Percentiles rank a stretch among this genome's conserved stretches.
Conservation (phyloP, 192 early-diverging fungal genomes). For the Spizellomyces sp. region DNA sequence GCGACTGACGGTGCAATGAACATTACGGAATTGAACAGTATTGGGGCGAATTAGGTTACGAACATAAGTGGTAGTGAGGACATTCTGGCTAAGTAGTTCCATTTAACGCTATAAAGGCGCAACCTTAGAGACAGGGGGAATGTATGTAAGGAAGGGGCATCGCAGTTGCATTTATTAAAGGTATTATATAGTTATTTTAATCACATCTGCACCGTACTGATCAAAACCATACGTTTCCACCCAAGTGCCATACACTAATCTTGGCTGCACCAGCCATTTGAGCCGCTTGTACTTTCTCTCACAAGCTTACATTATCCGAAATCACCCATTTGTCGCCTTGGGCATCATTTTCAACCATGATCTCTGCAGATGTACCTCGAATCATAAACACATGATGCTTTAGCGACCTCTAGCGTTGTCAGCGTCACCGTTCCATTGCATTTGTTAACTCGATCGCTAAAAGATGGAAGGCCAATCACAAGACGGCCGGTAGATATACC, state of each 20-base stretch:
- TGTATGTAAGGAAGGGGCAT: too few relatives aligned
- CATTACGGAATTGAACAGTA: too few relatives aligned
- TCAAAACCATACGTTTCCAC: not conserved
- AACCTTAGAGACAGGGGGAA: too few relatives aligned
- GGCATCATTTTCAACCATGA: not conserved
- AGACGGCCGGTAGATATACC: not conserved
- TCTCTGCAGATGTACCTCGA: not conserved
- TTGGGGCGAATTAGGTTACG: too few relatives aligned
- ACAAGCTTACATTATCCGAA: conserved; percentile 1
- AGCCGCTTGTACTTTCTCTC: not conserved
- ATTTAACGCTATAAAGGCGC: too few relatives aligned
- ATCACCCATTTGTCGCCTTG: conserved; percentile 4
- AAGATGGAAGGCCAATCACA: conserved; percentile 3
- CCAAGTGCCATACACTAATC: conserved; percentile 3
- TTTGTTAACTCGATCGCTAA: not conserved
- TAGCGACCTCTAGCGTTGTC: not conserved
- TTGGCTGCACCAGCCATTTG: not conserved
- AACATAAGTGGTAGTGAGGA: too few relatives aligned
- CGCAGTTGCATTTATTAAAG: too few relatives aligned
- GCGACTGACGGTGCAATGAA: too few relatives aligned
- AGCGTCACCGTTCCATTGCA: not conserved
- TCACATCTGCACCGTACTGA: too few relatives aligned
- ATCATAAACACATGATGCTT: not conserved
- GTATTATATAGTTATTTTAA: too few relatives aligned
- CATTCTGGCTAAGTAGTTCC: too few relatives aligned